These are phyloP conservation scores for Bombardia bombarda DNA, from an alignment of 495 filamentous ascomycete genomes.

Conservation along the genomic window DNA sequence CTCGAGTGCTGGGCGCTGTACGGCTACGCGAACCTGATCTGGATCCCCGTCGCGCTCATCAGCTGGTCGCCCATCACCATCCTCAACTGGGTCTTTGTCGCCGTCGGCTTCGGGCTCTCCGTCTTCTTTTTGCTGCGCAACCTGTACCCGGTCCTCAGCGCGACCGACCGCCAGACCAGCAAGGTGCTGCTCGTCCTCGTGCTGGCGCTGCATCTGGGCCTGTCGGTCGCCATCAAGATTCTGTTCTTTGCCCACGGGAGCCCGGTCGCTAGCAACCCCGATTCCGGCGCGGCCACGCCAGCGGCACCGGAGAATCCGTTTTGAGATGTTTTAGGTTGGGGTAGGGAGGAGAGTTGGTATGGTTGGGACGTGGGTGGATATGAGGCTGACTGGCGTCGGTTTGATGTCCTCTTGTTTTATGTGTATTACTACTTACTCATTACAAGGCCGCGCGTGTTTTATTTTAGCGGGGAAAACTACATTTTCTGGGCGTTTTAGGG, in stretches of 20 bases:
- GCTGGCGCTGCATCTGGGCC: constrained; percentile 72
- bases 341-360: background rate
- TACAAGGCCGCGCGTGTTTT: no score
- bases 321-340: background rate
- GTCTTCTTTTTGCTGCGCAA: constrained; percentile 86
- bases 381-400: background rate
- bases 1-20: constrained; percentile 92
- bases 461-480: no score
- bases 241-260: constrained; percentile 87
- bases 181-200: constrained; percentile 81
- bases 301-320: background rate
- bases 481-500: no score
- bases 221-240: constrained; percentile 90
- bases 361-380: background rate
- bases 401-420: no score
- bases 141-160: constrained; percentile 85
- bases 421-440: no score
- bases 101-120: constrained; percentile 77
- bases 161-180: constrained; percentile 85
- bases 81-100: constrained; percentile 92
- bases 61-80: constrained; percentile 76
- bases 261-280: constrained; percentile 40
- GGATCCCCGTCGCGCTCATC: constrained; percentile 90
- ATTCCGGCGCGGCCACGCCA: constrained; percentile 1
- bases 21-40: constrained; percentile 91